Conservation (phyloP, 2,329 filamentous ascomycete species). For the Xylariales sp. region DNA sequence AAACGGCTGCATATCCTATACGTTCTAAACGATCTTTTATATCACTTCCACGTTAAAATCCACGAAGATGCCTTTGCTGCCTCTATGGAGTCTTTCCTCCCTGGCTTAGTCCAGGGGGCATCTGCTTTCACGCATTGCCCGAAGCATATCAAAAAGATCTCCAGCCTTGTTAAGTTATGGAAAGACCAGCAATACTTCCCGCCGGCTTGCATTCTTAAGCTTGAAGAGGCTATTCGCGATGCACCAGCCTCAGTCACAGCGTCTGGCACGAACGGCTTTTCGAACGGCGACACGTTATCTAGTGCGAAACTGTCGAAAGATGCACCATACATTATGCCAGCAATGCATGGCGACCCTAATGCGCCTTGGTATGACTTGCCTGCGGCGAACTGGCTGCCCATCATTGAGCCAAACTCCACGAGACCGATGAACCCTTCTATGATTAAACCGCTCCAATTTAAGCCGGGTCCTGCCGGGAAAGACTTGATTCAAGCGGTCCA, state of each 20-base stretch:
- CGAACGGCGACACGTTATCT: conserved; percentile 14
- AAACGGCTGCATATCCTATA: conserved; percentile 74
- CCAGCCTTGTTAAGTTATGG: conserved; percentile 66
- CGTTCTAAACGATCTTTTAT: conserved; percentile 72
- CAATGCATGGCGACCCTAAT: conserved; percentile 69
- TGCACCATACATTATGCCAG: conserved; percentile 66
- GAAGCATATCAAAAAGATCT: conserved; percentile 62
- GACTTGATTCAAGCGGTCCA: conserved; percentile 66
- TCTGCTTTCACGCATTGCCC: conserved; percentile 55
- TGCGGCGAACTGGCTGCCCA: conserved; percentile 74
- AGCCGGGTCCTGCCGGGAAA: conserved; percentile 63
- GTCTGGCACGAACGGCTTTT: conserved; percentile 14
- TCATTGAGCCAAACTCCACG: conserved; percentile 71
- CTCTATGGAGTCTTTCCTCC: conserved; percentile 54
- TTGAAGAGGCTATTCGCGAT: conserved; percentile 54
- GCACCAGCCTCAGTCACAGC: conserved; percentile 20
- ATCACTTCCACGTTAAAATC: conserved; percentile 57
- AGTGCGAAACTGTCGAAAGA: conserved; percentile 44
- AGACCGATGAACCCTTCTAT: conserved; percentile 67
- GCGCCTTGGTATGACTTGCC: conserved; percentile 79
- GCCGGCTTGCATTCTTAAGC: conserved; percentile 45
- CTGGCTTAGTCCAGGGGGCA: conserved; percentile 57
- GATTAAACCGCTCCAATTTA: conserved; percentile 68
- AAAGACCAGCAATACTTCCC: conserved; percentile 60
- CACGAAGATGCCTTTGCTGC: conserved; percentile 47